A percentile compares a stretch with the other conserved stretches of the same genome.
Conservation (phyloP, 768 basidiomycete genomes). For the Exsudoporus frostii region DNA sequence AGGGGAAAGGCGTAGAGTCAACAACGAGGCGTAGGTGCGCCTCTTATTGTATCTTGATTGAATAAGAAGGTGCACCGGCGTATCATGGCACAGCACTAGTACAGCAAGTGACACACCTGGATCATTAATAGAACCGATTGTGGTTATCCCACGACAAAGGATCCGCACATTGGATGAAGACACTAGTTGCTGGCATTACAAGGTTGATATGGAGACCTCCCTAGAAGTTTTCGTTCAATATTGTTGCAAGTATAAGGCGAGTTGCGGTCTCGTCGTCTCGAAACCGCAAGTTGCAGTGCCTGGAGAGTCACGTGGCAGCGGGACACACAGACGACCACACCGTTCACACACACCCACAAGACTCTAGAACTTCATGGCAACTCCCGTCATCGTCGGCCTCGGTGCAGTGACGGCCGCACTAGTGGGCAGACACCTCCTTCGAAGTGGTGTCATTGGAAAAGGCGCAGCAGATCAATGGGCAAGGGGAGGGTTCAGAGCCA, state of each 20-base stretch:
- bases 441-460: slow-evolving; percentile 57
- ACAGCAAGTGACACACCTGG: not conserved
- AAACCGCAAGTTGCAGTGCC: too few species aligned
- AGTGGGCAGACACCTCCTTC: slow-evolving; percentile 67
- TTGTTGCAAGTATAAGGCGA: not conserved
- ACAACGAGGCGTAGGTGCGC: not conserved
- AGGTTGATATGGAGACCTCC: slow-evolving; percentile 10
- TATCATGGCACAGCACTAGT: slow-evolving; percentile 13
- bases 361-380: slow-evolving; percentile 58
- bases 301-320: slow-evolving; percentile 10
- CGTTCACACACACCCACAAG: not conserved
- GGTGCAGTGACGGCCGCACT: slow-evolving; percentile 76
- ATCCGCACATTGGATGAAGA: not conserved
- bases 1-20: slow-evolving; percentile 1
- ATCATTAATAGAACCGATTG: not conserved
- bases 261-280: not conserved
- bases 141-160: not conserved
- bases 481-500: slow-evolving; percentile 90
- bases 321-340: not conserved
- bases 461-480: slow-evolving; percentile 77
- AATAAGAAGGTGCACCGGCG: not conserved
- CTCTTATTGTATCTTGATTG: slow-evolving; percentile 5
- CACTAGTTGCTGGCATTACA: too few species aligned
- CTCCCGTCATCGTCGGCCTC: slow-evolving; percentile 72
- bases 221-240: not conserved